Evolutionary conservation across 352 stramenopile species (phyloP).

Genomic region (Phytopythium boreale): DNA sequence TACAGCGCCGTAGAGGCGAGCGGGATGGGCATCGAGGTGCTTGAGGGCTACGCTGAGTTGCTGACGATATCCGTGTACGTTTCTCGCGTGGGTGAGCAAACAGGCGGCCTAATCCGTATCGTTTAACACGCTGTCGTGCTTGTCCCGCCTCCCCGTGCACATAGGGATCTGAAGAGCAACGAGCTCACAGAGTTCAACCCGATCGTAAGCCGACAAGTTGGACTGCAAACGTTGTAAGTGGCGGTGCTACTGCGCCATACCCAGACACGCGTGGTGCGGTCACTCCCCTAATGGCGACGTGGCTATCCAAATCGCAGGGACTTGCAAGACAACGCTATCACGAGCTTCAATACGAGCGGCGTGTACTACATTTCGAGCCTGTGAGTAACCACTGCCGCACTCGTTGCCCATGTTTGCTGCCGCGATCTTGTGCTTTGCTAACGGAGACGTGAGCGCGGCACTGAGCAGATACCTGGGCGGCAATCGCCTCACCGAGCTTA

Average conservation of each 20-base stretch:
- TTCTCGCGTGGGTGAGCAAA: neutral
- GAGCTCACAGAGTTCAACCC: constrained; percentile 1
- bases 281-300: neutral
- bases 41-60: neutral
- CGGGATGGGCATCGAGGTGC: neutral
- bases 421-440: neutral
- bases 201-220: neutral
- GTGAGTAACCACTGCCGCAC: neutral
- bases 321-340: neutral
- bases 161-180: neutral
- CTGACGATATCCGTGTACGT: neutral
- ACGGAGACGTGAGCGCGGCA: neutral
- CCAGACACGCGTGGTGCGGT: neutral
- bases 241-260: neutral
- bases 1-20: neutral
- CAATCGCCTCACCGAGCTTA: neutral
- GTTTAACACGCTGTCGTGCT: neutral
- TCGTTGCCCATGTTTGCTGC: neutral
- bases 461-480: neutral
- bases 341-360: neutral
- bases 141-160: neutral
- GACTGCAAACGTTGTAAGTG: neutral
- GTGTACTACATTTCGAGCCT: neutral
- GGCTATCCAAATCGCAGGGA: neutral
- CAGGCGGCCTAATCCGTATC: too few species aligned